phyloP scores from a whole-genome alignment of 148 eudicot species.

The Camellia granthamiana region DNA sequence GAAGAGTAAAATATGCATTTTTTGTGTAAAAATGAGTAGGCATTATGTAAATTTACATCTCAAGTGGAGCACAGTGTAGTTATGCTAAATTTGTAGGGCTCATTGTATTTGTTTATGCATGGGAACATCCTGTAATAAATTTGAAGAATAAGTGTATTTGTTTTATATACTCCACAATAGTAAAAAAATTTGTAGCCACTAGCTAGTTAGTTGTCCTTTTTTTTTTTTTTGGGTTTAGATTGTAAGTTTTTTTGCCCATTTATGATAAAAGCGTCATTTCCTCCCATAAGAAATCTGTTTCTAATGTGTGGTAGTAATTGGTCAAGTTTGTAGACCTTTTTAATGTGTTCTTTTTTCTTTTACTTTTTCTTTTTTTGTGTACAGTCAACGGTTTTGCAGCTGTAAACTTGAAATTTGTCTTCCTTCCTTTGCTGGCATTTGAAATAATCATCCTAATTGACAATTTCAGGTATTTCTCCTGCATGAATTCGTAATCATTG shows the following conservation, averaged over 20 bases:
- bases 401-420: slow-evolving; percentile 75
- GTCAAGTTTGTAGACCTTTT: slow-evolving; percentile 13
- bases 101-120: not conserved
- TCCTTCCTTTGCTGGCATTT: slow-evolving; percentile 82
- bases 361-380: not conserved
- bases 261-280: not conserved
- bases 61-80: too few species aligned
- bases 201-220: not conserved
- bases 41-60: too few species aligned
- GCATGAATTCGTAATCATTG: not conserved
- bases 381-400: slow-evolving; percentile 55
- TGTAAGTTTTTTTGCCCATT: not conserved
- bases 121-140: not conserved
- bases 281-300: not conserved
- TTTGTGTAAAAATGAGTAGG: too few species aligned
- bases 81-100: too few species aligned
- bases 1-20: too few species aligned
- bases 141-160: not conserved
- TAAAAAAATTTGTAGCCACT: not conserved
- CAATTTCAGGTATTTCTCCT: slow-evolving; percentile 78
- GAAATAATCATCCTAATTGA: slow-evolving; percentile 68
- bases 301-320: not conserved
- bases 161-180: not conserved
- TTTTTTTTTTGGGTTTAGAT: not conserved
- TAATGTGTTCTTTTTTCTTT: not conserved